Evolutionary conservation across 208 protist genomes (phyloP).

Genomic region (Angomonas ambiguus): DNA sequence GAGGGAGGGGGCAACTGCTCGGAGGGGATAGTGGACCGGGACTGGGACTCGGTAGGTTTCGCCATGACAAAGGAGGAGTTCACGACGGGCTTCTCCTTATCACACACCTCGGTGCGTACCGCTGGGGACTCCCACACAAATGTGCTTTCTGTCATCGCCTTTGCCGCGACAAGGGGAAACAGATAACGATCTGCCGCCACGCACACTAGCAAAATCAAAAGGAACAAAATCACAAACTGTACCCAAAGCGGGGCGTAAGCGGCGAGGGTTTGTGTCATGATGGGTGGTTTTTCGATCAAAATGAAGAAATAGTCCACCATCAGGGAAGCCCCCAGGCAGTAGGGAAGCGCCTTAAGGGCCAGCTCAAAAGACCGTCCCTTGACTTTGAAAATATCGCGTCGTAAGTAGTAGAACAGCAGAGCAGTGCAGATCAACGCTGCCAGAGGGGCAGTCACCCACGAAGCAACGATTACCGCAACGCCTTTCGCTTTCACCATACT

Average conservation of each 20-base stretch:
- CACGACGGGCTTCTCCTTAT: constrained; percentile 2
- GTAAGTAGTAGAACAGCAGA: constrained; percentile 49
- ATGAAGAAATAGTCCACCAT: constrained; percentile 69
- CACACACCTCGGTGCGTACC: constrained; percentile 41
- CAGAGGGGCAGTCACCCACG: constrained; percentile 69
- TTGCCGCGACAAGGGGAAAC: constrained; percentile 45
- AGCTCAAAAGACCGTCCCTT: constrained; percentile 53
- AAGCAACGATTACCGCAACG: constrained; percentile 58
- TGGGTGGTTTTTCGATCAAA: constrained; percentile 66
- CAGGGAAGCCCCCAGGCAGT: constrained; percentile 61
- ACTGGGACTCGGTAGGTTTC: not conserved
- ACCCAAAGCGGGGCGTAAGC: constrained; percentile 34
- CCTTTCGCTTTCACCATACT: constrained; percentile 43
- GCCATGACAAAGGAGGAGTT: constrained; percentile 26
- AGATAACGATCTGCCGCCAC: constrained; percentile 20
- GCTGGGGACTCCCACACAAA: constrained; percentile 72
- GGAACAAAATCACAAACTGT: constrained; percentile 46
- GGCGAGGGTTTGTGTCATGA: constrained; percentile 57
- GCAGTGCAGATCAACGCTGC: constrained; percentile 55
- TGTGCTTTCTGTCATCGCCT: constrained; percentile 23
- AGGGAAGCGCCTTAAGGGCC: constrained; percentile 55
- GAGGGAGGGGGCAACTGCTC: not conserved
- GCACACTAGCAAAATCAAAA: constrained; percentile 41
- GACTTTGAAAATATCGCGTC: constrained; percentile 56
- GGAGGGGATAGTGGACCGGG: not conserved